Percentiles rank a stretch among this genome's conserved stretches.
Conservation (phyloP, 306 rosid genomes). For the Rosa multiflora region DNA sequence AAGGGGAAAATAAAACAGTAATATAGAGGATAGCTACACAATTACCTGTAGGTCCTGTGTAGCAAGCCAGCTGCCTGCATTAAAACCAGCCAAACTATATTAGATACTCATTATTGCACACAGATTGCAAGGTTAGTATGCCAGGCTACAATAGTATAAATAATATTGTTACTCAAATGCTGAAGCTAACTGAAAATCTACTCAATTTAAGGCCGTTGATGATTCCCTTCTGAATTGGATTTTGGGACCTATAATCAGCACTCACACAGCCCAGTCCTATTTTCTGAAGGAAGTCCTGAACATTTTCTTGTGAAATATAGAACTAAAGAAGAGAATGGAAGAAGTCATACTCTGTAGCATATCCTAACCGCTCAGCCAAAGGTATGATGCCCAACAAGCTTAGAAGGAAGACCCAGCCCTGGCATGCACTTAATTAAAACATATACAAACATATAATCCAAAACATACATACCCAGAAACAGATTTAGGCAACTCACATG, state of each 20-base stretch:
- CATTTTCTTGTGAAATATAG: neutral
- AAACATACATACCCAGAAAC: neutral
- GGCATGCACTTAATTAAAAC: constrained; percentile 18
- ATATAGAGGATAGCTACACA: constrained; percentile 2
- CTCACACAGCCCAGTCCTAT: neutral
- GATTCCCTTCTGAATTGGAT: neutral
- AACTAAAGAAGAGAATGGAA: neutral
- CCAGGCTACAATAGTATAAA: neutral
- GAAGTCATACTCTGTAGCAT: constrained; percentile 49
- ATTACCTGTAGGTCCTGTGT: constrained; percentile 52
- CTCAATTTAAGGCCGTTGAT: neutral
- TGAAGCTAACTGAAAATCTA: neutral
- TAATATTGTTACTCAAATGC: neutral
- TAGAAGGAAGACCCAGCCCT: constrained; percentile 53
- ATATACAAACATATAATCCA: neutral
- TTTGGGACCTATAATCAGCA: neutral
- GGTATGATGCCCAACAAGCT: constrained; percentile 56
- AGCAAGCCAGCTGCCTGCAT: constrained; percentile 57
- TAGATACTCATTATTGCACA: constrained; percentile 4
- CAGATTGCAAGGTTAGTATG: neutral
- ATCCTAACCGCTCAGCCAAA: constrained; percentile 53
- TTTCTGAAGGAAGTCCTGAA: neutral
- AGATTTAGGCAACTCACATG: constrained; percentile 38
- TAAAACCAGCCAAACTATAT: constrained; percentile 29
- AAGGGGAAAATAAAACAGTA: neutral